A percentile compares a stretch with the other conserved stretches of the same genome.
These are phyloP conservation scores for Lactarius hatsudake DNA, from an alignment of 768 basidiomycete genomes.

Conservation along the genomic window DNA sequence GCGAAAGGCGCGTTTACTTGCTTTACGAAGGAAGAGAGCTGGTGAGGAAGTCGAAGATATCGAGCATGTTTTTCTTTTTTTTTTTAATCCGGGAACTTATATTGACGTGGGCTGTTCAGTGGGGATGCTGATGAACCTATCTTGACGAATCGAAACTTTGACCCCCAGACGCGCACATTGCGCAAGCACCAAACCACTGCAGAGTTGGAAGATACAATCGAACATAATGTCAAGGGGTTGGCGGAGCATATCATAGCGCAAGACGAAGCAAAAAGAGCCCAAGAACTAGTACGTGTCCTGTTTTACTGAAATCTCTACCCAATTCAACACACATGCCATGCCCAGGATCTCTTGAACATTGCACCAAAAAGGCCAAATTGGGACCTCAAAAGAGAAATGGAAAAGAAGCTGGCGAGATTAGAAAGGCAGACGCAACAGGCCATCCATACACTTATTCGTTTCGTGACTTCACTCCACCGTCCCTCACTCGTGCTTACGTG, in stretches of 20 bases:
- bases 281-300: conserved; percentile 71
- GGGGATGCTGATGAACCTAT: conserved; percentile 41
- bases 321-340: conserved; percentile 21
- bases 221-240: conserved; percentile 78
- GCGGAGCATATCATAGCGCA: conserved; percentile 82
- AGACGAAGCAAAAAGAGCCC: conserved; percentile 78
- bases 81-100: background rate
- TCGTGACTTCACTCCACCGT: conserved; percentile 27
- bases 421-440: conserved; percentile 90
- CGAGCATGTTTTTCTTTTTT: conserved; percentile 40
- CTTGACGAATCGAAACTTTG: conserved; percentile 79
- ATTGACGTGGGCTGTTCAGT: conserved; percentile 10
- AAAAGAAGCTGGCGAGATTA: conserved; percentile 84
- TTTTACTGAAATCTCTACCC: conserved; percentile 3
- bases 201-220: conserved; percentile 78
- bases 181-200: conserved; percentile 62
- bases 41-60: conserved; percentile 45
- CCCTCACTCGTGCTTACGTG: background rate
- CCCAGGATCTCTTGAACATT: conserved; percentile 92
- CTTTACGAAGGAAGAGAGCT: conserved; percentile 70
- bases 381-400: conserved; percentile 93
- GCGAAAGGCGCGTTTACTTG: conserved; percentile 76
- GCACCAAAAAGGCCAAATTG: conserved; percentile 96
- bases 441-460: conserved; percentile 90
- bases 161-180: conserved; percentile 80